phyloP scores from a whole-genome alignment of 1,284 basidiomycete genomes.

The Melampsora americana region DNA sequence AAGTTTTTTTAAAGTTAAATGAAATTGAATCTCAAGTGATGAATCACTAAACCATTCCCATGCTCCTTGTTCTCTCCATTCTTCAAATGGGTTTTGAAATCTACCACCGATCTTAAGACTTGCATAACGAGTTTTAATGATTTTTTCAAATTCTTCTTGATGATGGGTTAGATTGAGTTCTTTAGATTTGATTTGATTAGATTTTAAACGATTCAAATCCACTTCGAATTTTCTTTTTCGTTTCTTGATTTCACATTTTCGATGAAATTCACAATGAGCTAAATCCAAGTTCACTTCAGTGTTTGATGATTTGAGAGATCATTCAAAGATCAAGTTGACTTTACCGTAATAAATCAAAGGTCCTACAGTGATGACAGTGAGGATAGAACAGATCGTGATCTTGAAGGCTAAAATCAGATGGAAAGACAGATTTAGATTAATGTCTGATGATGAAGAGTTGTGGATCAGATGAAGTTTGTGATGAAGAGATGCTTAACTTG shows the following conservation, averaged over 20 bases:
- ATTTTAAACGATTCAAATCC: not conserved
- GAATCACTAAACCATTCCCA: constrained; percentile 47
- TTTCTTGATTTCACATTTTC: not conserved
- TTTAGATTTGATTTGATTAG: not conserved
- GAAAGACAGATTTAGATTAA: not conserved
- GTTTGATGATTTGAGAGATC: not conserved
- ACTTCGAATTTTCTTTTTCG: not conserved
- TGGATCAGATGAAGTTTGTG: too few relatives aligned
- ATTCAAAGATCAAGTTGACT: not conserved
- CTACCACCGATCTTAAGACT: constrained; percentile 7
- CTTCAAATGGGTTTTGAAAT: constrained; percentile 56
- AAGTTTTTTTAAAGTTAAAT: too few relatives aligned
- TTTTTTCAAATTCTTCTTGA: not conserved
- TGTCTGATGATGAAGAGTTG: too few relatives aligned
- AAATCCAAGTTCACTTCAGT: not conserved
- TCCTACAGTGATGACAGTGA: not conserved
- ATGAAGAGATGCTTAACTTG: too few relatives aligned
- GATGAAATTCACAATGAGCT: constrained; percentile 16
- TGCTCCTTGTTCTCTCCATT: constrained; percentile 59
- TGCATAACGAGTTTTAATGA: not conserved
- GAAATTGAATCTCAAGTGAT: too few relatives aligned
- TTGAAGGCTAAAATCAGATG: not conserved
- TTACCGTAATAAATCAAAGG: constrained; percentile 13
- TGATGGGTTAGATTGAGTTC: not conserved
- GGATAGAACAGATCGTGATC: not conserved